These are phyloP conservation scores for Xylaria arbuscula DNA, from an alignment of 2,329 filamentous ascomycete species.

Conservation along the genomic window DNA sequence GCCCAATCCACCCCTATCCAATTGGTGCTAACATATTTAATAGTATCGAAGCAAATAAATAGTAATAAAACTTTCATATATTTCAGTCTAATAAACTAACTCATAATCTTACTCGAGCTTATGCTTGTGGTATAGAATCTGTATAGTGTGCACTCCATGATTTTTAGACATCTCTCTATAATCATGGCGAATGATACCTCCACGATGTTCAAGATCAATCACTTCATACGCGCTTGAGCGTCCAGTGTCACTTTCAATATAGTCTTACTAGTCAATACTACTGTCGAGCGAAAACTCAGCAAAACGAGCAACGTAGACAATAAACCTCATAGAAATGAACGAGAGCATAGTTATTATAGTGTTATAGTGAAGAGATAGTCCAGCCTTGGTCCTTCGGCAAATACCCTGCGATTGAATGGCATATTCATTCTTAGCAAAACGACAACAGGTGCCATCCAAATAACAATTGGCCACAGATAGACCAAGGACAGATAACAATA, in stretches of 20 bases:
- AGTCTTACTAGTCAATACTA: slow-evolving; percentile 6
- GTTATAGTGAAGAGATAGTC: slow-evolving; percentile 22
- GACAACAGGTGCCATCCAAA: background rate
- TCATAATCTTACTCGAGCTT: background rate
- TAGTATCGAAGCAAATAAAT: too few relatives aligned
- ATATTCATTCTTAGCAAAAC: slow-evolving; percentile 15
- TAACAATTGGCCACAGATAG: slow-evolving; percentile 16
- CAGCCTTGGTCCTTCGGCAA: slow-evolving; percentile 13
- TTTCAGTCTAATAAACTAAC: background rate
- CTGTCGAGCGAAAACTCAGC: slow-evolving; percentile 9
- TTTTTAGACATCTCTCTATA: background rate
- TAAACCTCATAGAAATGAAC: slow-evolving; percentile 5
- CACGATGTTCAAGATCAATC: slow-evolving; percentile 8
- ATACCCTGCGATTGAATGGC: slow-evolving; percentile 20
- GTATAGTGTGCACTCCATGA: slow-evolving; percentile 8
- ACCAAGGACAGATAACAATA: slow-evolving; percentile 16
- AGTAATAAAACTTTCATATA: background rate
- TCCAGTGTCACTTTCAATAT: slow-evolving; percentile 14
- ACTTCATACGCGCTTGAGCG: slow-evolving; percentile 2
- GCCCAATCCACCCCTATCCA: background rate
- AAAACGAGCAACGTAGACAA: slow-evolving; percentile 24
- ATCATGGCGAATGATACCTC: slow-evolving; percentile 15
- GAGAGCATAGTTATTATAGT: slow-evolving; percentile 3
- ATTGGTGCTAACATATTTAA: background rate
- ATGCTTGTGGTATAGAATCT: slow-evolving; percentile 6